Evolutionary conservation across 805 yeast genomes (phyloP).

Genomic region (Wickerhamomyces tratensis): DNA sequence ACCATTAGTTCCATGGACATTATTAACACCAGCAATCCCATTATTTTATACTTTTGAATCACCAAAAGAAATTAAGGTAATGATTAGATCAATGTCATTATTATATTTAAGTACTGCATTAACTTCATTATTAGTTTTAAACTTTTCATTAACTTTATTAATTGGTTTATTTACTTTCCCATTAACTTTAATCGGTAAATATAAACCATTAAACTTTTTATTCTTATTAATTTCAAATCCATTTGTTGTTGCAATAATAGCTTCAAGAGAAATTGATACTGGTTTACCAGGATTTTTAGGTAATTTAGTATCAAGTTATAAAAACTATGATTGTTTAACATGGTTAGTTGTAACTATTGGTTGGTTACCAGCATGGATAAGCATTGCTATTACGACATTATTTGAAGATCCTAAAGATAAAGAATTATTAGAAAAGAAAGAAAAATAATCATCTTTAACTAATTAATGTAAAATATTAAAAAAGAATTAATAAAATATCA

Average conservation of each 20-base stretch:
- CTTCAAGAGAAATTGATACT: slow-evolving; percentile 22
- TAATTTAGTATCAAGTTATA: slow-evolving; percentile 55
- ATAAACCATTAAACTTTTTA: slow-evolving; percentile 17
- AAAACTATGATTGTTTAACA: slow-evolving; percentile 71
- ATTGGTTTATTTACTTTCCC: slow-evolving; percentile 73
- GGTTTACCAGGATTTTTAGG: slow-evolving; percentile 22
- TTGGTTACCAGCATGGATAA: slow-evolving; percentile 80
- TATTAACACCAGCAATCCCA: slow-evolving; percentile 13
- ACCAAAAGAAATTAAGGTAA: slow-evolving; percentile 8
- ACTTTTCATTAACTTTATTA: slow-evolving; percentile 71
- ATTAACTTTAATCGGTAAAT: slow-evolving; percentile 41
- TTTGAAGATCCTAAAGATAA: not conserved
- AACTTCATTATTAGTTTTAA: slow-evolving; percentile 67
- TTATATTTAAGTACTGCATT: slow-evolving; percentile 59
- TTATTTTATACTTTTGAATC: slow-evolving; percentile 5
- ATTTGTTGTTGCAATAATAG: slow-evolving; percentile 25
- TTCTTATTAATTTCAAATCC: slow-evolving; percentile 45
- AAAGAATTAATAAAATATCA: too few relatives aligned
- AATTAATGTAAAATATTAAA: not conserved
- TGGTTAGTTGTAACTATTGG: slow-evolving; percentile 67
- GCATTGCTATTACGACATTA: slow-evolving; percentile 20
- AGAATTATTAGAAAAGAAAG: not conserved
- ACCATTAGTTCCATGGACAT: slow-evolving; percentile 9
- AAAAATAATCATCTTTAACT: not conserved
- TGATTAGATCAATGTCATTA: slow-evolving; percentile 36